phyloP scores from a whole-genome alignment of 2,329 filamentous ascomycete species.

The Talaromyces amestolkiae region DNA sequence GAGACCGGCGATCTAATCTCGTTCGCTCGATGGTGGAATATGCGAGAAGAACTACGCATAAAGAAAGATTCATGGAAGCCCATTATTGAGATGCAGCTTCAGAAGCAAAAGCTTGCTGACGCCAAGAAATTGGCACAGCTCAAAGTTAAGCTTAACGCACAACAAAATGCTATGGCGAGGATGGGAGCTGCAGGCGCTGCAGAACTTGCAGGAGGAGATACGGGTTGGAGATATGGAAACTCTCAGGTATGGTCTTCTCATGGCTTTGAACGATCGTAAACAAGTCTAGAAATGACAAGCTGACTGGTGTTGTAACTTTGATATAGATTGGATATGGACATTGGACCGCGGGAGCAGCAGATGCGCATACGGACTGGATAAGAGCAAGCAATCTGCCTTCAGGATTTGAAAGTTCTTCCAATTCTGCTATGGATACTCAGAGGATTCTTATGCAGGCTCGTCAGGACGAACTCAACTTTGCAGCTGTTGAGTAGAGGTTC shows the following conservation, averaged over 20 bases:
- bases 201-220: conserved; percentile 1
- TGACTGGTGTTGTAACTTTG: neutral
- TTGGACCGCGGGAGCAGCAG: neutral
- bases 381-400: conserved; percentile 1
- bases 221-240: neutral
- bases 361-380: neutral
- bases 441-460: neutral
- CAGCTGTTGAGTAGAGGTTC: neutral
- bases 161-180: neutral
- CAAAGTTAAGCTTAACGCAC: neutral
- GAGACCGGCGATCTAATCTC: neutral
- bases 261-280: too few species aligned
- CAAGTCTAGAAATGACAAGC: neutral
- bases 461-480: neutral
- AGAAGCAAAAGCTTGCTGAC: neutral
- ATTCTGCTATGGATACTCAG: neutral
- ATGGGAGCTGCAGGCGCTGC: neutral
- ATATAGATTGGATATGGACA: neutral
- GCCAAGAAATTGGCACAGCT: neutral
- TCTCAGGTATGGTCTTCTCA: neutral
- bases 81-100: neutral
- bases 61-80: neutral
- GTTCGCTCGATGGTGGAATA: neutral
- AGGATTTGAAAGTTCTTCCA: neutral
- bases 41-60: neutral